A percentile compares a stretch with the other conserved stretches of the same genome.
Evolutionary conservation across 768 basidiomycete species (phyloP).

Genomic region (Pleurotus tuber-regium): DNA sequence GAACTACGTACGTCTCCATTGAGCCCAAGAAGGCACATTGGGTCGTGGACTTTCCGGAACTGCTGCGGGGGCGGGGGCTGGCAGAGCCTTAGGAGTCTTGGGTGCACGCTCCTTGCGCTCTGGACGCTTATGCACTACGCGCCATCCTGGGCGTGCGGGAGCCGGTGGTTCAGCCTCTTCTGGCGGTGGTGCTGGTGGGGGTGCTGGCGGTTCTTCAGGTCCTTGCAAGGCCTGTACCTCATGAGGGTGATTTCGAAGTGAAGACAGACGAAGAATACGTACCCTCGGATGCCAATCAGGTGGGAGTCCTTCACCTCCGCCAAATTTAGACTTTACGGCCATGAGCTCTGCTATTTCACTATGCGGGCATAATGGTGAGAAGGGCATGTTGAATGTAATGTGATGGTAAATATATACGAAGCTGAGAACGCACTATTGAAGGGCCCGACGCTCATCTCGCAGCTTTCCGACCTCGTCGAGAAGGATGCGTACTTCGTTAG

Average conservation of each 20-base stretch:
- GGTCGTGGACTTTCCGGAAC: conserved; percentile 47
- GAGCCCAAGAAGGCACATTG: conserved; percentile 74
- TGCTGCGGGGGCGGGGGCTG: conserved; percentile 40
- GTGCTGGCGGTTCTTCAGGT: conserved; percentile 34
- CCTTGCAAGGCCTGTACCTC: conserved; percentile 14
- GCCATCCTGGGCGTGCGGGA: conserved; percentile 71
- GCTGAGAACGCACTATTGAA: conserved; percentile 64
- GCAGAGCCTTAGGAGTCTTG: conserved; percentile 36
- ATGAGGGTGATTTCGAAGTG: conserved; percentile 2
- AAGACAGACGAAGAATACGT: conserved; percentile 17
- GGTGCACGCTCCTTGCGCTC: conserved; percentile 49
- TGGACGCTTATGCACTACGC: conserved; percentile 64
- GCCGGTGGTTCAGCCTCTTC: conserved; percentile 41
- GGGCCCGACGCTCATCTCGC: conserved; percentile 67
- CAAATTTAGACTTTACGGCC: conserved; percentile 80
- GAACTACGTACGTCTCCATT: conserved; percentile 70
- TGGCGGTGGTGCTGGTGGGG: conserved; percentile 41
- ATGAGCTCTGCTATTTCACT: conserved; percentile 87
- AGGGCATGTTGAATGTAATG: neutral
- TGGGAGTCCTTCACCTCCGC: conserved; percentile 73
- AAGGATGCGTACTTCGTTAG: conserved; percentile 75
- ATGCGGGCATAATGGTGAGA: neutral
- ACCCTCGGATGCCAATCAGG: conserved; percentile 73
- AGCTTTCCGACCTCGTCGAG: conserved; percentile 80
- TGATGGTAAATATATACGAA: neutral